Evolutionary conservation across 495 filamentous ascomycete genomes (phyloP).

Genomic region (Penicillium robsamsonii): DNA sequence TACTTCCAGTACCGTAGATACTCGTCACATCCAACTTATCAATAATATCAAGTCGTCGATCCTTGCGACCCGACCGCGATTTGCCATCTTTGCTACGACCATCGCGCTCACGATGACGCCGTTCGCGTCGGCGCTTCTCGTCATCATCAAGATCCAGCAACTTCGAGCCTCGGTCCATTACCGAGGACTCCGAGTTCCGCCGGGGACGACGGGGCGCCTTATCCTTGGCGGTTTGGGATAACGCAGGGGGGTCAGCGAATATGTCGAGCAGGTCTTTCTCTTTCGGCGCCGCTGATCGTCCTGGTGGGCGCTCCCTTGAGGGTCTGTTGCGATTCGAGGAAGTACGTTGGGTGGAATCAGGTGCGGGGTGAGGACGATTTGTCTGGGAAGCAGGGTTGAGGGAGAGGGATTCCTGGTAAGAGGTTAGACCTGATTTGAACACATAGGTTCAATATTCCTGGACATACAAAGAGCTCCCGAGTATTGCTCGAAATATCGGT

Average conservation of each 20-base stretch:
- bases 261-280: conserved; percentile 52
- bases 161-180: conserved; percentile 63
- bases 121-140: conserved; percentile 71
- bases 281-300: conserved; percentile 22
- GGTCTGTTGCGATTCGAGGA: conserved; percentile 29
- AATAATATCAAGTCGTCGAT: conserved; percentile 81
- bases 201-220: conserved; percentile 56
- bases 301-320: conserved; percentile 30
- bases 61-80: conserved; percentile 44
- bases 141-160: conserved; percentile 63
- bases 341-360: conserved; percentile 36
- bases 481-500: conserved; percentile 60
- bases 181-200: conserved; percentile 92
- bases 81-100: conserved; percentile 58
- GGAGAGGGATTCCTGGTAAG: conserved; percentile 41
- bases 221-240: conserved; percentile 31
- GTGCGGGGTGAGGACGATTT: conserved; percentile 42
- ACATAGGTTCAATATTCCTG: not conserved
- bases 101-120: conserved; percentile 67
- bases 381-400: conserved; percentile 36
- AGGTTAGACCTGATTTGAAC: conserved; percentile 7
- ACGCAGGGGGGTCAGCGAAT: conserved; percentile 55
- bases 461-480: conserved; percentile 87
- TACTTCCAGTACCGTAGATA: conserved; percentile 92
- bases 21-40: conserved; percentile 97